phyloP scores from a whole-genome alignment of 140 eudicot genomes.

The Ambrosia hybrid region DNA sequence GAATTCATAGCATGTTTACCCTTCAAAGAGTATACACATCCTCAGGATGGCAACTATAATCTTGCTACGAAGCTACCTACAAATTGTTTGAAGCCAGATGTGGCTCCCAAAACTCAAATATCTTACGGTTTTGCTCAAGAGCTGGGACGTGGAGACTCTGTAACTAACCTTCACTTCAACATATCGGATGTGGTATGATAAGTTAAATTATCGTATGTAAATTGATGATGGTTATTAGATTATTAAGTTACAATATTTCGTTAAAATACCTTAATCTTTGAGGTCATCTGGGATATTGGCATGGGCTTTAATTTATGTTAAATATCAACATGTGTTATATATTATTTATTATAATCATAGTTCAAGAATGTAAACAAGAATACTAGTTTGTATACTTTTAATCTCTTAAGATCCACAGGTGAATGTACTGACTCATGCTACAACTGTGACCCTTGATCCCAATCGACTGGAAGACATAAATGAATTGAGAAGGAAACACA shows the following conservation, averaged over 20 bases:
- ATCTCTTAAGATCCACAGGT: slow-evolving; percentile 27
- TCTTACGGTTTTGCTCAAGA: slow-evolving; percentile 61
- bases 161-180: slow-evolving; percentile 58
- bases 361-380: too few species aligned
- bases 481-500: slow-evolving; percentile 28
- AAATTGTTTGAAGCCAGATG: slow-evolving; percentile 44
- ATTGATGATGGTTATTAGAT: neutral
- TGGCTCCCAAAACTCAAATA: slow-evolving; percentile 59
- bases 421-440: slow-evolving; percentile 47
- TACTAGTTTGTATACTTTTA: too few species aligned
- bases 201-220: neutral
- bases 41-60: slow-evolving; percentile 47
- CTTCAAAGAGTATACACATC: slow-evolving; percentile 69
- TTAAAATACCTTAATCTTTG: too few species aligned
- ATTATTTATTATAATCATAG: too few species aligned
- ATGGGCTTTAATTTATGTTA: too few species aligned
- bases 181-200: slow-evolving; percentile 58
- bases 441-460: slow-evolving; percentile 20
- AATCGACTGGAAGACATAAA: neutral
- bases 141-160: slow-evolving; percentile 68
- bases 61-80: slow-evolving; percentile 52
- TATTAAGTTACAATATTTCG: neutral
- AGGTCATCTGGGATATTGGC: too few species aligned
- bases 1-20: slow-evolving; percentile 56
- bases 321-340: too few species aligned